Conservation (phyloP, 2,329 filamentous ascomycete species). For the Penicillium sp. region DNA sequence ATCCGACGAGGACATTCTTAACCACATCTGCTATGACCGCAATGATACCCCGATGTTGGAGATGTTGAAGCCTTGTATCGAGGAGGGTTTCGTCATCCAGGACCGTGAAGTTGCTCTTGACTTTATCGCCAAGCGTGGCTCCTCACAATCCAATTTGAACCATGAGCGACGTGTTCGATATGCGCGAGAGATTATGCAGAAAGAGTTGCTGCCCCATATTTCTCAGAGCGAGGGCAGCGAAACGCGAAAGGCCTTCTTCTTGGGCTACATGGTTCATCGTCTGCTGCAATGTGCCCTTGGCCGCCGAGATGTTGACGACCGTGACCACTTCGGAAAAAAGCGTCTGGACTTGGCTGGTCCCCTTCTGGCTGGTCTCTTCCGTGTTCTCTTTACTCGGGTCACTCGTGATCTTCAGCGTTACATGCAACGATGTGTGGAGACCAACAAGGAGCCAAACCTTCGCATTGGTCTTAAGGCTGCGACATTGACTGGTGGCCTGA, state of each 20-base stretch:
- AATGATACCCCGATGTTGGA: constrained; percentile 96
- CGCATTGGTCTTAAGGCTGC: constrained; percentile 84
- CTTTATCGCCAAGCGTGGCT: constrained; percentile 89
- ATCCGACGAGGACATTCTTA: constrained; percentile 94
- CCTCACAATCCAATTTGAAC: constrained; percentile 62
- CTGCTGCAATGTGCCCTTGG: constrained; percentile 89
- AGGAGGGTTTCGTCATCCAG: constrained; percentile 94
- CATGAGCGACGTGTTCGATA: constrained; percentile 86
- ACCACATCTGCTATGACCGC: constrained; percentile 94
- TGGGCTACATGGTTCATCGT: constrained; percentile 98
- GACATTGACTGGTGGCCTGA: constrained; percentile 86
- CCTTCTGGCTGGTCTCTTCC: constrained; percentile 91
- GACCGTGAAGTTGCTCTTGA: constrained; percentile 91
- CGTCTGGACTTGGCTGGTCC: constrained; percentile 91
- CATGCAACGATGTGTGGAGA: constrained; percentile 86
- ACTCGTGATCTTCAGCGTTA: constrained; percentile 88
- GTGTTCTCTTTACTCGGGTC: constrained; percentile 82
- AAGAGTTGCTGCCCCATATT: constrained; percentile 93
- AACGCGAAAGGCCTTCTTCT: constrained; percentile 93
- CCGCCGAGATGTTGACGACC: constrained; percentile 87
- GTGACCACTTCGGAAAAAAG: constrained; percentile 99
- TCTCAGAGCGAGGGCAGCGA: constrained; percentile 92
- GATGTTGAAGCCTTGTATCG: constrained; percentile 93
- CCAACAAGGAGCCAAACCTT: constrained; percentile 80
- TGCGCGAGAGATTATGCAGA: constrained; percentile 90